A percentile compares a stretch with the other conserved stretches of the same genome.
Evolutionary conservation across 208 protist species (phyloP).

Genomic region (Leishmania aethiopica): DNA sequence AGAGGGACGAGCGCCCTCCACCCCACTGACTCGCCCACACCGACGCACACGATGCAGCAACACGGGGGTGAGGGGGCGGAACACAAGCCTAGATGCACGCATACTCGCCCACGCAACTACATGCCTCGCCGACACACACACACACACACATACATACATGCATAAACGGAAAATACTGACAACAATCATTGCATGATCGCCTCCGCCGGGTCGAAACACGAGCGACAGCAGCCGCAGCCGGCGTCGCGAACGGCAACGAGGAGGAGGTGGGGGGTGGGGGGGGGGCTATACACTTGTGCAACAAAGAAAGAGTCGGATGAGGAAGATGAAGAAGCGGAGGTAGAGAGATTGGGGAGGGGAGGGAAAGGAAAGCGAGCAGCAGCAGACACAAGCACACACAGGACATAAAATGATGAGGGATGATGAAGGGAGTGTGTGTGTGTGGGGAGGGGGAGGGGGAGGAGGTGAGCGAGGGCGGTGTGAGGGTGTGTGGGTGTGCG

Average conservation of each 20-base stretch:
- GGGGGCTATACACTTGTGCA: neutral
- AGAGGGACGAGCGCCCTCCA: no score
- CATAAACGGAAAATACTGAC: neutral
- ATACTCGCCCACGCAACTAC: neutral
- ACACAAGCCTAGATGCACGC: neutral
- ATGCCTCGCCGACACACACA: neutral
- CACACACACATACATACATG: constrained; percentile 3
- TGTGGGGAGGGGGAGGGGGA: no score
- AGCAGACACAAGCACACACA: neutral
- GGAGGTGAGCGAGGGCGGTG: neutral
- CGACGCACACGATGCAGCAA: neutral
- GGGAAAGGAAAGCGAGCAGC: neutral
- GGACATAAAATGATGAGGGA: neutral
- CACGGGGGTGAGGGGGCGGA: neutral
- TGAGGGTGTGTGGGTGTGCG: neutral
- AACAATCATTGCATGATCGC: neutral
- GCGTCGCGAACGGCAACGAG: no score
- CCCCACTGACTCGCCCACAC: neutral
- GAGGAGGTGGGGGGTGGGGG: neutral
- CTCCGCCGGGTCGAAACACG: no score
- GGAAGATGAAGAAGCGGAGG: neutral
- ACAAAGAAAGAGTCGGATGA: neutral
- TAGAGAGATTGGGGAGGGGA: neutral
- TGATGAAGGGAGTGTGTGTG: neutral
- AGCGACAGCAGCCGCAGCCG: no score